Base-by-base conservation (phyloP, 192 early-diverging fungal genomes). In the Backusella tuberculispora region DNA sequence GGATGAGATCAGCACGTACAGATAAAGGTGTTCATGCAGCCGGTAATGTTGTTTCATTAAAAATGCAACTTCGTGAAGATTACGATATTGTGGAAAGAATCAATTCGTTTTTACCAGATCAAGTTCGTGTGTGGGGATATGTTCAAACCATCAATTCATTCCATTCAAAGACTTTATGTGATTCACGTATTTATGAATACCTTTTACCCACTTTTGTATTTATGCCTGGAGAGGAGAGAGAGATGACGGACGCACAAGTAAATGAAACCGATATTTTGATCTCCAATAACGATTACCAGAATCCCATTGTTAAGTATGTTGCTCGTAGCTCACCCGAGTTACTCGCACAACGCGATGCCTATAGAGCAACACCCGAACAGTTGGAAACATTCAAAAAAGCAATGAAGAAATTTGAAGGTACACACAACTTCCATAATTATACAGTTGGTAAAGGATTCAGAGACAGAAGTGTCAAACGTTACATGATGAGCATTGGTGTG, bases 11-110 rank as follows among this genome's bases (percentile, higher is more conserved):
- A 9, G 98, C 98, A 10, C 88, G 98, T 41, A 99, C 98, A 1
- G 98, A 99, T 78, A 99, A 99, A 81, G 98, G 98, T 37, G 98
- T 99, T 5, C 97, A 99, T 78, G 97, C 98, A 21, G 95, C 94
- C 41, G 97, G 97, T 13, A 97, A 99, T 67, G 92, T 99, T 3
- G 89, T 95, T 10, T 96, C 96, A 6, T 70, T 94, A 38, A 99
- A 99, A 80, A 90, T 99, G 90, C 68, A 70, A 7, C n/a, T 77
- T 40, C 91, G 94, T 66, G 92, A 93, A 65, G 87, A 92, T 43
- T 76, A 83, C 6, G 89, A 92, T 38, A 81, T 97, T 17, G 85
- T 98, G 15, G 75, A 83, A 38, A 90, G 89, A 76, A 89, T 99
- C 80, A 99, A 99, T 83, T 72, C 76, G 9, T 42, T 85, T n/a